Percentiles rank a stretch among this genome's conserved stretches.
Evolutionary conservation across 768 basidiomycete genomes (phyloP).

Genomic region (Clavulina sp.): DNA sequence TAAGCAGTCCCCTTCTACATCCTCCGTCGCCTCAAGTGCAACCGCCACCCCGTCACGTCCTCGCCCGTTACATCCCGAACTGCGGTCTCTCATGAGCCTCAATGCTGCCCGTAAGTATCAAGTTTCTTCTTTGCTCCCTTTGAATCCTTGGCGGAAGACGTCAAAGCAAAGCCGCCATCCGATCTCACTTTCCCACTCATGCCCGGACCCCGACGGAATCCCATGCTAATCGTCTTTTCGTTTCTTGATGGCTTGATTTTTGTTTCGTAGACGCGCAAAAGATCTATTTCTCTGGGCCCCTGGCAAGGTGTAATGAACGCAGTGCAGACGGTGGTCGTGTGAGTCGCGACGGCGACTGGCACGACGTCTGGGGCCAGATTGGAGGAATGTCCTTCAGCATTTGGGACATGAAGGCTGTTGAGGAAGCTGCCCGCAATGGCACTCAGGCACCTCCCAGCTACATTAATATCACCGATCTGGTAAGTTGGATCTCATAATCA

Average conservation of each 20-base stretch:
- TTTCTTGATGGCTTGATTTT: not conserved
- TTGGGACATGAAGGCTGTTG: slow-evolving; percentile 82
- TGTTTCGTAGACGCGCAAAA: slow-evolving; percentile 58
- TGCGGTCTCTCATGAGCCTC: slow-evolving; percentile 10
- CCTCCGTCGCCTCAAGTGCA: not conserved
- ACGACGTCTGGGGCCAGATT: slow-evolving; percentile 77
- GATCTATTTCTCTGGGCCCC: slow-evolving; percentile 72
- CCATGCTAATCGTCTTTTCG: too few relatives aligned
- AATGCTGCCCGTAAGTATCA: slow-evolving; percentile 1
- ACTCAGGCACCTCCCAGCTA: slow-evolving; percentile 74
- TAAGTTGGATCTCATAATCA: slow-evolving; percentile 25
- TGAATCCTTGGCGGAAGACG: too few relatives aligned
- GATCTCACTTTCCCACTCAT: too few relatives aligned
- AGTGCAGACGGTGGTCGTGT: slow-evolving; percentile 56
- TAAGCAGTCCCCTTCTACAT: not conserved
- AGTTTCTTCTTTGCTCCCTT: not conserved
- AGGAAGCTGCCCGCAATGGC: slow-evolving; percentile 64
- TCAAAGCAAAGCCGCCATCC: too few relatives aligned
- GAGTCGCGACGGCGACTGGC: slow-evolving; percentile 60
- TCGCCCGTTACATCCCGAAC: slow-evolving; percentile 10
- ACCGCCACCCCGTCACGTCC: not conserved
- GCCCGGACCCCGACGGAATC: too few relatives aligned
- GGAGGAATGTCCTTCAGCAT: slow-evolving; percentile 78
- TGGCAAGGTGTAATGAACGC: slow-evolving; percentile 61
- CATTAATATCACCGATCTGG: slow-evolving; percentile 76